Base-by-base conservation (phyloP, 2,329 filamentous ascomycete genomes). In the Keithomyces neogunnii region DNA sequence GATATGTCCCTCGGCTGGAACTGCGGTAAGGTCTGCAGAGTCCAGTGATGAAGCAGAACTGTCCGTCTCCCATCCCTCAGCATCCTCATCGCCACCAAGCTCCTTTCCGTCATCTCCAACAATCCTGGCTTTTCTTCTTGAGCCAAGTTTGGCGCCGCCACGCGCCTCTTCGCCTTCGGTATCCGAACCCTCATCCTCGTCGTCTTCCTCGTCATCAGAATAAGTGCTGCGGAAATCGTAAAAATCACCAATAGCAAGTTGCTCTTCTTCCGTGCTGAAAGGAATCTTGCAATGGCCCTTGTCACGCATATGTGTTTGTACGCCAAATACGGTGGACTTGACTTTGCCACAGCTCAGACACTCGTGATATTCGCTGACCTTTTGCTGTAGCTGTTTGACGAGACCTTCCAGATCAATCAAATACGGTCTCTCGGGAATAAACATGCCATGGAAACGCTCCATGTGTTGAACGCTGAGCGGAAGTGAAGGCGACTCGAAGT, bases 211-310 rank as follows among this genome's bases (percentile, higher is more conserved):
- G 9, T 77, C 82, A 61, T 97, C 93, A 0, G 90, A 93, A 67
- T 99, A 99, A 1, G 93, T 96, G 70, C 88, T 88, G 57, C 88
- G 81, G 77, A 99, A 99, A 65, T 99, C 93, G 69, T 99, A 99
- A 68, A 89, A 96, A 57, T 97, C 89, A 51, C 93, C 93, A 62
- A 99, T 89, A 51, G 95, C 89, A 32, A 97, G 79, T 72, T 96
- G 89, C 63, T 97, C 90, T 36, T 87, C 85, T 64, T 96, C 89
- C 0, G 84, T 86, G 48, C 85, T 84, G 67, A 92, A 99, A 0
- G 89, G 91, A 59, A 99, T 95, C 80, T 91, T 96, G 78, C 92
- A 97, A 70, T 99, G 93, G 1, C 89, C 87, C 65, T 90, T 92
- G 66, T 99, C 93, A 44, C 89, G 85, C 93, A 99, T 99, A 67